Conservation (phyloP, 148 eudicot genomes). For the Amaranthus palmeri region DNA sequence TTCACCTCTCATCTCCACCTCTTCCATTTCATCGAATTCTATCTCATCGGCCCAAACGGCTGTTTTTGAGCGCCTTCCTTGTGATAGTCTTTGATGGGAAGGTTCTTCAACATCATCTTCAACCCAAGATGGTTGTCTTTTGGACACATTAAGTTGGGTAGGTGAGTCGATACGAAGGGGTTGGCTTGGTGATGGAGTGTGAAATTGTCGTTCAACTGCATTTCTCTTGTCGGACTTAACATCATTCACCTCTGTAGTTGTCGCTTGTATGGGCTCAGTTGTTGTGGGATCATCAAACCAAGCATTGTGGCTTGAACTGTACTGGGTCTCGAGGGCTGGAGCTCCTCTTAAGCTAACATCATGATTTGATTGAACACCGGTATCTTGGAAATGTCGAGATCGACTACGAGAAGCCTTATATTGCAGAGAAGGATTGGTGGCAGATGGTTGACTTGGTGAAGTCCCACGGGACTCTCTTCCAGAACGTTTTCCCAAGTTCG, state of each 20-base stretch:
- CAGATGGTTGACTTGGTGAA: conserved; percentile 19
- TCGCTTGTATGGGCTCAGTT: conserved; percentile 18
- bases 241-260: conserved; percentile 10
- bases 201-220: conserved; percentile 8
- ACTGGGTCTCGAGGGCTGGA: conserved; percentile 17
- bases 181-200: conserved; percentile 16
- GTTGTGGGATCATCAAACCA: conserved; percentile 20
- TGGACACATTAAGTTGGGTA: conserved; percentile 14
- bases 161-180: conserved; percentile 10
- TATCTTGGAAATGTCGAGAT: conserved; percentile 11
- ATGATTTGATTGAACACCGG: conserved; percentile 16
- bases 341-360: conserved; percentile 11
- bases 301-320: conserved; percentile 12
- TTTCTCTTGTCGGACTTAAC: conserved; percentile 12
- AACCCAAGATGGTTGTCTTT: conserved; percentile 15
- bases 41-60: conserved; percentile 25
- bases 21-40: conserved; percentile 32
- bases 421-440: conserved; percentile 8
- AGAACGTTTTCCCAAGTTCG: conserved; percentile 7
- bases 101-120: conserved; percentile 23
- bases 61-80: conserved; percentile 7
- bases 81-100: conserved; percentile 14
- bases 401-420: conserved; percentile 12
- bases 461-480: conserved; percentile 2
- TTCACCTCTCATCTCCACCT: conserved; percentile 36